Base-by-base conservation (phyloP, 495 filamentous ascomycete species). In the Niebla homalea region DNA sequence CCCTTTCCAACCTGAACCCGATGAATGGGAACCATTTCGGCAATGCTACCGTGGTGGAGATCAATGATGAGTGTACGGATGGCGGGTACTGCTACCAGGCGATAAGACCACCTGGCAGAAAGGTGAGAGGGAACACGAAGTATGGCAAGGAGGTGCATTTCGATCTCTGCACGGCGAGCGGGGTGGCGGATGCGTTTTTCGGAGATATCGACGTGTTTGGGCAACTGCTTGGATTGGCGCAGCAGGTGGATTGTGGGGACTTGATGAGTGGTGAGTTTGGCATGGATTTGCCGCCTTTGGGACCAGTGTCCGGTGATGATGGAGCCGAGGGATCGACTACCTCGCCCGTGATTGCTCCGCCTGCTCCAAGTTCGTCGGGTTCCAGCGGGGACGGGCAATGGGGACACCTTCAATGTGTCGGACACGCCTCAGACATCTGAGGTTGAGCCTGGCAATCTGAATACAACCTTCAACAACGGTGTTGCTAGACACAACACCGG, bases 41-140 rank as follows among this genome's bases (percentile, higher is more conserved):
- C 12, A 53, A 38, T 7, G 39, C 37, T 1, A 45, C 46, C 0
- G 50, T 56, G 0, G 50, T 53, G 14, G 44, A 53, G 36, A 41
- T 49, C 8, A 56, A 53, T 12, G 54, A 56, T 39, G 44, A 53
- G 16, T 53, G 54, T 36, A 51, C 54, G 12, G 50, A 56, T 32
- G n/a, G 25, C 2, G 41, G 36, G 5, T 53, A 53, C 2, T 56
- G 54, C 18, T 39, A 53, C 26, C 54, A 53, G 46, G 35, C 21
- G 4, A 40, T 23, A 18, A 12, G 29, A 0, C 14, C 0, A 5
- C 16, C 18, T 14, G 14, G 21, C 5, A 20, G 36, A 20, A 36
- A 49, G 15, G 26, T 26, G 32, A 19, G 15, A 41, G 22, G 48
- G 46, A 56, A 51, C 8, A 48, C 39, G 35, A 25, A 49, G 15